Percentiles rank a stretch among this genome's conserved stretches.
Evolutionary conservation across 2,329 filamentous ascomycete genomes (phyloP).

Genomic region (Fusarium sp.): DNA sequence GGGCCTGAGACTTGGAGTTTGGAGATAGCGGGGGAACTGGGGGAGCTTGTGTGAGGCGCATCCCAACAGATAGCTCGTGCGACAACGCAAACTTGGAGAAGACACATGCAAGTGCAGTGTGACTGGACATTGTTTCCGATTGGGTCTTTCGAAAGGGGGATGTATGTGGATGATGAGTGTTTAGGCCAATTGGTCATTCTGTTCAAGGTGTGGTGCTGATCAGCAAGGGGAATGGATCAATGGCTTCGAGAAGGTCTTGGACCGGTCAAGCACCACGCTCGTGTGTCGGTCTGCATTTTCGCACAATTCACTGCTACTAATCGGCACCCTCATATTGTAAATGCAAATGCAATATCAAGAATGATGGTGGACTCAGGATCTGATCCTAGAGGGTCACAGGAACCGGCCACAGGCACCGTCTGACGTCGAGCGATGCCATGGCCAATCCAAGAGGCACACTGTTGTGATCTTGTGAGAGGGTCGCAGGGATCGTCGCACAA

Average conservation of each 20-base stretch:
- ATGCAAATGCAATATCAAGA: background rate
- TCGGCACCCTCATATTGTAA: background rate
- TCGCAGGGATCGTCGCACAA: background rate
- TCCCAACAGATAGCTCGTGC: background rate
- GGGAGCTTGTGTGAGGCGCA: background rate
- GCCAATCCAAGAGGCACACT: background rate
- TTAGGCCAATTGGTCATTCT: background rate
- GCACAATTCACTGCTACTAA: background rate
- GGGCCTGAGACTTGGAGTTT: background rate
- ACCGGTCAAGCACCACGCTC: background rate
- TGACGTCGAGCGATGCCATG: background rate
- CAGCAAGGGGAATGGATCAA: background rate
- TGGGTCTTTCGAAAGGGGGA: background rate
- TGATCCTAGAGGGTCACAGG: constrained; percentile 1
- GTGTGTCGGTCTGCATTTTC: background rate
- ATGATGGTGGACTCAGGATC: background rate
- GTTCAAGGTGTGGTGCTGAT: background rate
- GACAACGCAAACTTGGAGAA: background rate
- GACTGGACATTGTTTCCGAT: background rate
- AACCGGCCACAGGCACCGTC: constrained; percentile 3
- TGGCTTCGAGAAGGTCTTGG: background rate
- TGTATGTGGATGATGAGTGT: background rate
- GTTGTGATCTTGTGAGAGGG: background rate
- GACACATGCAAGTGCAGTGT: background rate
- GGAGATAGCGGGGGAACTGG: background rate